phyloP scores from a whole-genome alignment of 2,329 filamentous ascomycete genomes.

The Apiospora marii region DNA sequence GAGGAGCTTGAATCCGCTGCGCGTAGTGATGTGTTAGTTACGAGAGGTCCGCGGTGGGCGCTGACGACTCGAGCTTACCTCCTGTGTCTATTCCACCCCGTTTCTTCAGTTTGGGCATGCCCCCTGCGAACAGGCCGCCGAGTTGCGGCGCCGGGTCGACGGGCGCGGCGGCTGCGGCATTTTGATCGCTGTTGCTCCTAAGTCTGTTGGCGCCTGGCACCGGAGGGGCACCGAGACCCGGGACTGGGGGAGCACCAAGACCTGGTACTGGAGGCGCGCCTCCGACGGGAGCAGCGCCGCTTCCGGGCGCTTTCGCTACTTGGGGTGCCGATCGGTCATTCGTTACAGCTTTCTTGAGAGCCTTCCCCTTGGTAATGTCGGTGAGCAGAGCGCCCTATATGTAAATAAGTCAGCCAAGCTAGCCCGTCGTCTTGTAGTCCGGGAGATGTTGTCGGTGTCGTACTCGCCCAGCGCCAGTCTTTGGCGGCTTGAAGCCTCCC shows the following conservation, averaged over 20 bases:
- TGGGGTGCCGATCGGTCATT: constrained; percentile 91
- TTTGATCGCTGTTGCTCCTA: constrained; percentile 83
- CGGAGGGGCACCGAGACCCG: constrained; percentile 74
- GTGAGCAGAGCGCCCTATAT: constrained; percentile 81
- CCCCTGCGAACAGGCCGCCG: constrained; percentile 87
- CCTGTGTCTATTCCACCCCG: constrained; percentile 80
- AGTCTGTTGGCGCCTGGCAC: constrained; percentile 70
- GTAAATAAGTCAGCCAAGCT: constrained; percentile 35
- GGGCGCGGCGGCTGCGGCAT: constrained; percentile 49
- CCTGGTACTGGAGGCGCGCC: constrained; percentile 45
- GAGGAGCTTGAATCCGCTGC: constrained; percentile 73
- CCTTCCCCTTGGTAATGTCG: constrained; percentile 84
- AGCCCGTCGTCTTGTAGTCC: constrained; percentile 3
- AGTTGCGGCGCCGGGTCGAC: constrained; percentile 78
- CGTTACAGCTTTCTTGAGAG: constrained; percentile 84
- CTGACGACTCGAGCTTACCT: constrained; percentile 48
- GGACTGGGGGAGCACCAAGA: constrained; percentile 80
- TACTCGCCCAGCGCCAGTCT: constrained; percentile 19
- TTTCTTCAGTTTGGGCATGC: constrained; percentile 95
- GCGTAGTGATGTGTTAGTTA: constrained; percentile 28
- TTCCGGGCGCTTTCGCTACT: constrained; percentile 64
- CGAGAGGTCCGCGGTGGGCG: background rate
- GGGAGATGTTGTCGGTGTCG: background rate
- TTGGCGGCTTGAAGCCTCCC: constrained; percentile 35
- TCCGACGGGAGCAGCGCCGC: constrained; percentile 63